Percentiles rank a stretch among this genome's conserved stretches.
Conservation (phyloP, 768 basidiomycete genomes). For the Chiua virens region DNA sequence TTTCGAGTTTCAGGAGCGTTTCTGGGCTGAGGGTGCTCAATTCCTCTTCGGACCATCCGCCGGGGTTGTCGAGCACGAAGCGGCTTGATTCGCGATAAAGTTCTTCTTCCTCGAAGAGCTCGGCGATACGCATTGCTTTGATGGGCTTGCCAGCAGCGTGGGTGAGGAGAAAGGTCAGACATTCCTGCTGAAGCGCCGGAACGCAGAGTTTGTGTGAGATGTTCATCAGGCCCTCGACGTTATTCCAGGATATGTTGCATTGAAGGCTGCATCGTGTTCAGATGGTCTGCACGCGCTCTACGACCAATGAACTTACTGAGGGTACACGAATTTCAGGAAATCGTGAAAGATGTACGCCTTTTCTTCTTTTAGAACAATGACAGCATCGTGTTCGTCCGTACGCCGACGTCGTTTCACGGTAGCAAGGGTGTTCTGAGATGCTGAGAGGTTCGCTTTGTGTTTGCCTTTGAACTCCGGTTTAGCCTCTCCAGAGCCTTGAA, state of each 20-base stretch:
- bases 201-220: conserved; percentile 88
- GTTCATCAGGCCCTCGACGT: conserved; percentile 89
- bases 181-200: conserved; percentile 76
- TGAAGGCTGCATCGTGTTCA: conserved; percentile 54
- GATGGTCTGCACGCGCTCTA: not conserved
- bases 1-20: conserved; percentile 87
- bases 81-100: conserved; percentile 88
- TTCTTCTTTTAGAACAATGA: conserved; percentile 90
- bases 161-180: conserved; percentile 83
- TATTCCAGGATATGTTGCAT: conserved; percentile 94
- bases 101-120: conserved; percentile 87
- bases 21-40: conserved; percentile 77
- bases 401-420: conserved; percentile 43
- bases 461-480: conserved; percentile 28
- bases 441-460: conserved; percentile 11
- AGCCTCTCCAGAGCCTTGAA: conserved; percentile 40
- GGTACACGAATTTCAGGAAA: conserved; percentile 91
- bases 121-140: conserved; percentile 90
- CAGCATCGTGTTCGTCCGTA: conserved; percentile 65
- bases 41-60: conserved; percentile 80
- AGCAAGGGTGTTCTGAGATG: conserved; percentile 37
- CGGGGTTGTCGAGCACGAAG: conserved; percentile 90
- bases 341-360: conserved; percentile 88
- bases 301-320: conserved; percentile 59
- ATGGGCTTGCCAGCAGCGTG: conserved; percentile 93